phyloP scores from a whole-genome alignment of 116 monocot genomes.

The Phalaenopsis hybrid region DNA sequence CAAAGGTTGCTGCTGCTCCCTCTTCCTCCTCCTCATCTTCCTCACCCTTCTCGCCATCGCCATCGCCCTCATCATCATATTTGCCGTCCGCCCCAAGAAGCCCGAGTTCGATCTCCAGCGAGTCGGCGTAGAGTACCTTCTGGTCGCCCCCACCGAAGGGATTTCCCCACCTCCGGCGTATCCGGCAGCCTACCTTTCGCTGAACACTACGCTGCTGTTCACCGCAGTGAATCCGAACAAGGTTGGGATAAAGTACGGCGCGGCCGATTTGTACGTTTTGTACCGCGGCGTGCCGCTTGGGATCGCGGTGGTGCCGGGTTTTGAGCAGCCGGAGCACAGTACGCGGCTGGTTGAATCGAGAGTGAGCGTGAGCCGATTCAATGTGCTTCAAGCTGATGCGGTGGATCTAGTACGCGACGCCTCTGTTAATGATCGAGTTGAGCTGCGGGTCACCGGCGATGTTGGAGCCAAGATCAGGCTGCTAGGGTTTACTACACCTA shows the following conservation, averaged over 20 bases:
- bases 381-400: conserved; percentile 86
- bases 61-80: conserved; percentile 58
- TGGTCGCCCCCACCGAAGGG: conserved; percentile 37
- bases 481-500: conserved; percentile 64
- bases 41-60: conserved; percentile 78
- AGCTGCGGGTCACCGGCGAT: conserved; percentile 66
- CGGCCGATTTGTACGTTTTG: conserved; percentile 53
- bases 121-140: conserved; percentile 78
- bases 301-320: conserved; percentile 51
- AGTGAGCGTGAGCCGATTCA: conserved; percentile 55
- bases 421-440: conserved; percentile 68
- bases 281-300: conserved; percentile 85
- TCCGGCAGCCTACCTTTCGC: conserved; percentile 51
- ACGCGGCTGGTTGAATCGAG: conserved; percentile 42
- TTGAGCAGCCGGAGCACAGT: conserved; percentile 71
- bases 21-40: conserved; percentile 87
- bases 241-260: conserved; percentile 69
- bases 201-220: conserved; percentile 88
- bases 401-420: conserved; percentile 63
- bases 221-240: conserved; percentile 83
- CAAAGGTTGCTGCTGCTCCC: conserved; percentile 94
- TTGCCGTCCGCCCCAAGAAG: conserved; percentile 82
- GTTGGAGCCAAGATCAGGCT: conserved; percentile 63
- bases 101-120: conserved; percentile 87
- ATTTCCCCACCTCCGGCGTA: conserved; percentile 6